Evolutionary conservation across 208 protist genomes (phyloP).

Genomic region (Trypanosoma lewisi): DNA sequence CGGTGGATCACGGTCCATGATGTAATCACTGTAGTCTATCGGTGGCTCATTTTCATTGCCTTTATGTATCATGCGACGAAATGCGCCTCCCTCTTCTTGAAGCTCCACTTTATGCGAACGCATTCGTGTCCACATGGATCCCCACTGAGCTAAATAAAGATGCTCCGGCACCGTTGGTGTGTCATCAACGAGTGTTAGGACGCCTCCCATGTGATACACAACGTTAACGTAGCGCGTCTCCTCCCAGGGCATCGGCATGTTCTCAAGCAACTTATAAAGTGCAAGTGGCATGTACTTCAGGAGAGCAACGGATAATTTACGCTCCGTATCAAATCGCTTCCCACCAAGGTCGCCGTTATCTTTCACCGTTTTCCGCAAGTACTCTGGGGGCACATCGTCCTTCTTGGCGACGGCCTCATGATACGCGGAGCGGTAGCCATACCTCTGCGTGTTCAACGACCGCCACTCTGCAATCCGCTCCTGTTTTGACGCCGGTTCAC

Average conservation of each 20-base stretch:
- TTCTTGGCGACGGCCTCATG: slow-evolving; percentile 61
- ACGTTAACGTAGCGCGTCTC: slow-evolving; percentile 97
- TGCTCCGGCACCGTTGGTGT: slow-evolving; percentile 99
- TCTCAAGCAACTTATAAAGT: slow-evolving; percentile 99
- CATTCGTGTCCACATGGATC: slow-evolving; percentile 99
- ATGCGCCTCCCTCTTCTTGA: slow-evolving; percentile 66
- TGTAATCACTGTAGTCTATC: slow-evolving; percentile 99
- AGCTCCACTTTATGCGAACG: slow-evolving; percentile 97
- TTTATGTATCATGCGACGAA: slow-evolving; percentile 96
- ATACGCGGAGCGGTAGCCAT: slow-evolving; percentile 73
- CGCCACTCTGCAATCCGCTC: slow-evolving; percentile 63
- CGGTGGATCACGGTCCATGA: slow-evolving; percentile 96
- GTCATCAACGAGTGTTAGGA: slow-evolving; percentile 99
- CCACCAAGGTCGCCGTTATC: slow-evolving; percentile 99
- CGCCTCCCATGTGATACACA: slow-evolving; percentile 99
- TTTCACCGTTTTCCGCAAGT: slow-evolving; percentile 99
- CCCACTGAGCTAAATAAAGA: slow-evolving; percentile 99
- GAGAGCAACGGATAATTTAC: slow-evolving; percentile 99
- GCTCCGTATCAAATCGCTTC: slow-evolving; percentile 98
- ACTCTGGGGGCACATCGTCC: slow-evolving; percentile 96
- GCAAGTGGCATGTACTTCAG: slow-evolving; percentile 99
- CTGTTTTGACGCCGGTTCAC: slow-evolving; percentile 35
- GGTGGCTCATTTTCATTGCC: slow-evolving; percentile 99
- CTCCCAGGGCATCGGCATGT: slow-evolving; percentile 99
- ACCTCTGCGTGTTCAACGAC: slow-evolving; percentile 58